Conservation (phyloP, 2,329 filamentous ascomycete species). For the Talaromyces sp. region DNA sequence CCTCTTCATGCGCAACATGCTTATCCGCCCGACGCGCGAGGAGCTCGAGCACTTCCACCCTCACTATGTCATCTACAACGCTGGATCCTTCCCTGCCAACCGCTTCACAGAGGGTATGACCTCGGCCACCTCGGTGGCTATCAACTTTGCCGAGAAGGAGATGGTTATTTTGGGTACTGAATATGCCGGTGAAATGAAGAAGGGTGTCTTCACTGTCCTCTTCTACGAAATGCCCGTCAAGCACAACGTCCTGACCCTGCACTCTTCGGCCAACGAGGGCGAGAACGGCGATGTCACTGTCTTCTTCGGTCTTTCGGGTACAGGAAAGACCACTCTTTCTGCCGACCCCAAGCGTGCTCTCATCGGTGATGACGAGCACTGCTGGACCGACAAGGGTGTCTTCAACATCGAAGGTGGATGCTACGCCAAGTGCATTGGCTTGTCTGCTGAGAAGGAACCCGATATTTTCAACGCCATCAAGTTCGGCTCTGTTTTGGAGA, state of each 20-base stretch:
- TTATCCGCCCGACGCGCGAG: slow-evolving; percentile 85
- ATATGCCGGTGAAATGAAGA: slow-evolving; percentile 97
- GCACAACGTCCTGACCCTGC: slow-evolving; percentile 96
- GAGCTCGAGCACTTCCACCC: slow-evolving; percentile 97
- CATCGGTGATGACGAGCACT: slow-evolving; percentile 99
- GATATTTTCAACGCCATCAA: slow-evolving; percentile 95
- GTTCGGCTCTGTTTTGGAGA: slow-evolving; percentile 96
- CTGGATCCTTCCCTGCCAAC: slow-evolving; percentile 96
- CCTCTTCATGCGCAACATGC: slow-evolving; percentile 99
- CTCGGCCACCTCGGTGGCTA: slow-evolving; percentile 91
- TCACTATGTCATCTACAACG: slow-evolving; percentile 99
- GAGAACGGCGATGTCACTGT: slow-evolving; percentile 92
- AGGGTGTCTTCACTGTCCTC: slow-evolving; percentile 96
- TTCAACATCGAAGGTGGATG: slow-evolving; percentile 99
- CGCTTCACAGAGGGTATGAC: slow-evolving; percentile 98
- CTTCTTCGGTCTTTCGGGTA: slow-evolving; percentile 98
- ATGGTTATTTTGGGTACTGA: slow-evolving; percentile 99
- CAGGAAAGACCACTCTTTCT: slow-evolving; percentile 96
- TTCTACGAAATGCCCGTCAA: slow-evolving; percentile 99
- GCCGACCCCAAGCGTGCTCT: slow-evolving; percentile 93
- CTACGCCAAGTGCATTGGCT: slow-evolving; percentile 97
- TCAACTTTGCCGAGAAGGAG: slow-evolving; percentile 99
- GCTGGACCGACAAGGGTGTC: slow-evolving; percentile 93
- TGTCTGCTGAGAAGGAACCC: slow-evolving; percentile 97
- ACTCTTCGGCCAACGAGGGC: slow-evolving; percentile 98